phyloP scores from a whole-genome alignment of 192 early-diverging fungal genomes.

The Coemansia sp. region DNA sequence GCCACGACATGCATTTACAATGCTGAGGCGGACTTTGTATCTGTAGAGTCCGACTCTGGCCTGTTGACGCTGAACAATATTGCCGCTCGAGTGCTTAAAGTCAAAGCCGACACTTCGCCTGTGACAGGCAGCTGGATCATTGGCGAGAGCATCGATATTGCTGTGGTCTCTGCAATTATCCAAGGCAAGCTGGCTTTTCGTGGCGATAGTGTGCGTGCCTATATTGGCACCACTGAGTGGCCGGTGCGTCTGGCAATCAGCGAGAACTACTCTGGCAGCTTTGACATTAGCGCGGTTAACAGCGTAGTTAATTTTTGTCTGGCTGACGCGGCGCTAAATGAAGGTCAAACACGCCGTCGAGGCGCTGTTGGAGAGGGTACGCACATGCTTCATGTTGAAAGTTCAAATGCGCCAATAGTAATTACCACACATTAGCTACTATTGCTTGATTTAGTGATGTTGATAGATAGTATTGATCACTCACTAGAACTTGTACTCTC shows the following conservation, averaged over 20 bases:
- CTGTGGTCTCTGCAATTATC: conserved; percentile 13
- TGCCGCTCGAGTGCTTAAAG: conserved; percentile 2
- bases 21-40: not conserved
- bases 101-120: conserved; percentile 3
- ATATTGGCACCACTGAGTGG: conserved; percentile 11
- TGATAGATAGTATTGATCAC: conserved; percentile 65
- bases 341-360: conserved; percentile 1
- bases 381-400: conserved; percentile 13
- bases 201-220: not conserved
- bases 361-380: conserved; percentile 10
- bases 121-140: conserved; percentile 22
- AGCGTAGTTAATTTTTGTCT: conserved; percentile 18
- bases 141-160: conserved; percentile 1
- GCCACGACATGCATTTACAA: not conserved
- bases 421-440: not conserved
- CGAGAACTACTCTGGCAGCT: conserved; percentile 14
- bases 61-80: conserved; percentile 5
- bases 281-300: conserved; percentile 19
- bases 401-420: conserved; percentile 18
- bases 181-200: conserved; percentile 2
- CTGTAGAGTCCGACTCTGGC: conserved; percentile 1
- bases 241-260: conserved; percentile 17
- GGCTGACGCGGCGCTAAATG: not conserved
- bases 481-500: conserved; percentile 33
- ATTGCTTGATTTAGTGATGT: conserved; percentile 16